These are phyloP conservation scores for Aspergillus japonicus DNA, from an alignment of 2,329 filamentous ascomycete genomes.

Conservation along the genomic window DNA sequence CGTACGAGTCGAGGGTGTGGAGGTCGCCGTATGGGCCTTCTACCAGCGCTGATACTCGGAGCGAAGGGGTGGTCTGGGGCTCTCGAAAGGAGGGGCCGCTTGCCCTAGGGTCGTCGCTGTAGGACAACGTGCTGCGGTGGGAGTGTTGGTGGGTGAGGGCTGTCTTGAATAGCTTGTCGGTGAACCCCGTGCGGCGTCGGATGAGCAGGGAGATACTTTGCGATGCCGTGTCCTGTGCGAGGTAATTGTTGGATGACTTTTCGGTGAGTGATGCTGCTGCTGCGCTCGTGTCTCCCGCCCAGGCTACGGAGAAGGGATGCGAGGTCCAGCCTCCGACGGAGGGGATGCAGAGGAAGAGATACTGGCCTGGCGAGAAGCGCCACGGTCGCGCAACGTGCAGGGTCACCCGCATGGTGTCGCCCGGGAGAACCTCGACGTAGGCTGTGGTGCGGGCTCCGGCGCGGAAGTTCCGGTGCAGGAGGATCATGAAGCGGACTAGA, in stretches of 20 bases:
- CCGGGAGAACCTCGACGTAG: slow-evolving; percentile 64
- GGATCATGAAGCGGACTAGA: slow-evolving; percentile 58
- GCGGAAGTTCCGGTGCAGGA: slow-evolving; percentile 63
- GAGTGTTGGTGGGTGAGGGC: slow-evolving; percentile 44
- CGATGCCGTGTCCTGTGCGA: slow-evolving; percentile 39
- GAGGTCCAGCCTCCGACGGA: slow-evolving; percentile 66
- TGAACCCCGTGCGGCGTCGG: slow-evolving; percentile 82
- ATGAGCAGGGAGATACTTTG: slow-evolving; percentile 73
- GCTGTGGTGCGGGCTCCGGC: slow-evolving; percentile 60
- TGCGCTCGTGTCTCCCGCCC: slow-evolving; percentile 51
- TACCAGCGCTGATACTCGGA: slow-evolving; percentile 59
- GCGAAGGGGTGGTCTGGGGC: background rate
- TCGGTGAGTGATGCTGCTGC: background rate
- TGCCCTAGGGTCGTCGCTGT: background rate
- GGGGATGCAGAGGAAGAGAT: slow-evolving; percentile 70
- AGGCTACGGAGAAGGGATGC: slow-evolving; percentile 76
- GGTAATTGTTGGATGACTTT: slow-evolving; percentile 25
- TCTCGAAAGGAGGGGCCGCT: background rate
- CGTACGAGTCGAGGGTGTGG: slow-evolving; percentile 84
- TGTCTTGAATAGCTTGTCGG: slow-evolving; percentile 71
- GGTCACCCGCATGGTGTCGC: slow-evolving; percentile 67
- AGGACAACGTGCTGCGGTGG: background rate
- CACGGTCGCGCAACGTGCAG: slow-evolving; percentile 66
- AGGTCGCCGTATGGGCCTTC: slow-evolving; percentile 87
- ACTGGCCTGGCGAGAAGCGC: slow-evolving; percentile 65